Base-by-base conservation (phyloP, 495 filamentous ascomycete genomes). In the Letharia columbiana region DNA sequence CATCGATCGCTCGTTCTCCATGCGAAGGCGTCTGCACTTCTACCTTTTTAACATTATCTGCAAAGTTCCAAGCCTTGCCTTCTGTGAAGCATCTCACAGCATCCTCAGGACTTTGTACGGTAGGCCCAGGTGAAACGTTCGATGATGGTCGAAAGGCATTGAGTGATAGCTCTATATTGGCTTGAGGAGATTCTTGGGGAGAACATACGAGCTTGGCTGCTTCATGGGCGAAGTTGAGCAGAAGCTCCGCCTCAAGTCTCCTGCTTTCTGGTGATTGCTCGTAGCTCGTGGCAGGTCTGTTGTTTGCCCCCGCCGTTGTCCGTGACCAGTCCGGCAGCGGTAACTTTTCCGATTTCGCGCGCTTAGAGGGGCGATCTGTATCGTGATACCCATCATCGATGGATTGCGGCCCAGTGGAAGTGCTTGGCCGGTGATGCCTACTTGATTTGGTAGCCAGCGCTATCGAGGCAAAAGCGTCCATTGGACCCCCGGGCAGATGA, bases 291-390 rank as follows among this genome's bases (percentile, higher is more conserved):
- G 73, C 73, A 12, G 81, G 77, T 65, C 78, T 75, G 56, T 77
- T 72, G 33, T 68, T 70, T 31, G 73, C 6, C 9, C 9, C 57
- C 54, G 42, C 35, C 35, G 31, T 42, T 58, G 40, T 70, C 31
- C 71, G 75, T 61, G 70, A 65, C 57, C 74, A 75, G 50, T 78
- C 75, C 37, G 83, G 80, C 57, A 84, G 85, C 31, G 76, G 71
- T 62, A 83, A 71, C 67, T 81, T 78, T 67, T 86, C 85, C 39
- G 86, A 87, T 61, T 83, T 80, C 35, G 82, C 77, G 40, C 86
- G 81, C 70, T 88, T 88, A n/a, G 81, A 73, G 10, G 84, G 84
- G 35, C 82, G 79, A 73, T 65, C 69, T 33, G 20, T 23, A 31
- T 67, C 37, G 7, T 66, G 20, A 42, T 58, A 57, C 9, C 7